Evolutionary conservation across 163 green algal species (phyloP).

Genomic region (Prototheca stagnorum): DNA sequence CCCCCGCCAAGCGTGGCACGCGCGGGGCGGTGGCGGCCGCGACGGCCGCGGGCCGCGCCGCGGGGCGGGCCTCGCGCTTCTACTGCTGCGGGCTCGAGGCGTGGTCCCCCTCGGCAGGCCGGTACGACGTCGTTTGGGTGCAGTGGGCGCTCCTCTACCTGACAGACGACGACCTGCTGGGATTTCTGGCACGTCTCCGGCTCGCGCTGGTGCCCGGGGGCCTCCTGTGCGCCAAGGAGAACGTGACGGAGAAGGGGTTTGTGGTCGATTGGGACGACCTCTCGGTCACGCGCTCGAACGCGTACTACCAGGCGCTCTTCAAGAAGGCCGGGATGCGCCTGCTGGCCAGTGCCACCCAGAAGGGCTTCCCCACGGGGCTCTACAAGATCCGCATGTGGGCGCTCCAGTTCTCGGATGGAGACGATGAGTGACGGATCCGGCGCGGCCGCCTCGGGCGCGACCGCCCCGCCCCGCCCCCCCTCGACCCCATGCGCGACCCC

Average conservation of each 20-base stretch:
- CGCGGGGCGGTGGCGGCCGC: too few relatives aligned
- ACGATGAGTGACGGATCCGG: too few relatives aligned
- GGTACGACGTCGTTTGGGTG: slow-evolving; percentile 82
- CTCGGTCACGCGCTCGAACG: slow-evolving; percentile 48
- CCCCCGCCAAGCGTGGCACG: too few relatives aligned
- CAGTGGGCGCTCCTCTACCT: slow-evolving; percentile 84
- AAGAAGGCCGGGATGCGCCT: slow-evolving; percentile 8
- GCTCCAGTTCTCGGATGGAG: too few relatives aligned
- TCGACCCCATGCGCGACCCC: too few relatives aligned
- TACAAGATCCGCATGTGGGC: slow-evolving; percentile 17
- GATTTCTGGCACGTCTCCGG: slow-evolving; percentile 41
- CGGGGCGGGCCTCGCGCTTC: too few relatives aligned
- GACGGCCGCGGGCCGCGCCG: too few relatives aligned
- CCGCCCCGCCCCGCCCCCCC: too few relatives aligned
- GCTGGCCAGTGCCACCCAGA: slow-evolving; percentile 13
- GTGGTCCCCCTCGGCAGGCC: slow-evolving; percentile 30
- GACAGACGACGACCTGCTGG: slow-evolving; percentile 60
- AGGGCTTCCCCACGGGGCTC: slow-evolving; percentile 22
- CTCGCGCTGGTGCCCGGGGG: slow-evolving; percentile 55
- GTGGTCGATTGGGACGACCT: slow-evolving; percentile 80
- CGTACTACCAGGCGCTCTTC: slow-evolving; percentile 18
- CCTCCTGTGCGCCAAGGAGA: slow-evolving; percentile 88
- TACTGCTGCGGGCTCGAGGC: slow-evolving; percentile 52
- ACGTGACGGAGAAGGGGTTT: slow-evolving; percentile 76
- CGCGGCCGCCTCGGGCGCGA: too few relatives aligned